Conservation (phyloP, 2,329 filamentous ascomycete species). For the Penicillium palitans region DNA sequence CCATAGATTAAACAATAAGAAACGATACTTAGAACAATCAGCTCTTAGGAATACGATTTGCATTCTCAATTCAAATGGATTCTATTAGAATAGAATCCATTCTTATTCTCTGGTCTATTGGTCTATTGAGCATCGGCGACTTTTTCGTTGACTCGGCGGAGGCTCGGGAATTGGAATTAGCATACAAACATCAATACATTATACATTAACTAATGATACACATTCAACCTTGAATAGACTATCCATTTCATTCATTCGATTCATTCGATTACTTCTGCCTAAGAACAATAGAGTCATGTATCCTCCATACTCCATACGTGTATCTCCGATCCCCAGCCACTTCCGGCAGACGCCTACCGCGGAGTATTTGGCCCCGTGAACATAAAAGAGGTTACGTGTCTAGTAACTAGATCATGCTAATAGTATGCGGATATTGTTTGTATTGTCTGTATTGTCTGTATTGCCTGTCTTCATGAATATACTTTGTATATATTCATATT, state of each 20-base stretch:
- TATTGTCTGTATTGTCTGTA: too few species aligned
- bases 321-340: slow-evolving; percentile 10
- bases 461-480: not conserved
- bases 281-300: not conserved
- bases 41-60: not conserved
- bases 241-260: not conserved
- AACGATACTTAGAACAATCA: not conserved
- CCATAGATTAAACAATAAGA: not conserved
- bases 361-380: not conserved
- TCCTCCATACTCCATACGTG: not conserved
- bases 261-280: not conserved
- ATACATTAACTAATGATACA: not conserved
- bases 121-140: not conserved
- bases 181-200: not conserved
- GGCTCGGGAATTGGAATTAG: not conserved
- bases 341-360: slow-evolving; percentile 1
- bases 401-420: not conserved
- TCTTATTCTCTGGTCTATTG: not conserved
- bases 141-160: slow-evolving; percentile 1
- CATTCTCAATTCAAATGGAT: not conserved
- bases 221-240: not conserved
- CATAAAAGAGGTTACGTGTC: not conserved
- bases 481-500: not conserved
- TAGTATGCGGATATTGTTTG: too few species aligned
- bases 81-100: not conserved